Percentiles rank a stretch among this genome's conserved stretches.
phyloP scores from a whole-genome alignment of 441 rosid genomes.

The Gossypium trilobum region DNA sequence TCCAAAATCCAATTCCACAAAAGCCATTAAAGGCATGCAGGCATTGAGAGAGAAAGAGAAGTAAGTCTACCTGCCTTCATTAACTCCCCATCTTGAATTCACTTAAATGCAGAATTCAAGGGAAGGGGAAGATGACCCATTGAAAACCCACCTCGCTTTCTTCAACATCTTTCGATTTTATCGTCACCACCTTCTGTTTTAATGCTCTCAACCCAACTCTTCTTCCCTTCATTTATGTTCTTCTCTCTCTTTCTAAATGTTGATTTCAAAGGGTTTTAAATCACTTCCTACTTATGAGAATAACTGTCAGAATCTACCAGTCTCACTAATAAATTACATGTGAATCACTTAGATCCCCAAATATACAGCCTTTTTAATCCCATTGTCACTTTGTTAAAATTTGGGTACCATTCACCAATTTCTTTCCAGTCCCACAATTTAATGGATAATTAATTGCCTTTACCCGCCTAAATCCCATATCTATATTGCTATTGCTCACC shows the following conservation, averaged over 20 bases:
- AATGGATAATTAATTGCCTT: neutral
- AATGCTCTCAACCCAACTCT: slow-evolving; percentile 50
- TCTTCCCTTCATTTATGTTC: slow-evolving; percentile 36
- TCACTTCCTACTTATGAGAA: slow-evolving; percentile 16
- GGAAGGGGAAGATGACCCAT: slow-evolving; percentile 27
- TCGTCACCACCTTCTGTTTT: slow-evolving; percentile 21
- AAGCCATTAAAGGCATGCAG: slow-evolving; percentile 23
- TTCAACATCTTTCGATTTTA: slow-evolving; percentile 22
- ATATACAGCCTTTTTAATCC: neutral
- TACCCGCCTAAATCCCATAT: neutral
- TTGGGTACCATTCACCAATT: neutral
- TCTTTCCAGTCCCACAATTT: neutral
- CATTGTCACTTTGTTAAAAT: neutral
- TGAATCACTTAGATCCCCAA: neutral
- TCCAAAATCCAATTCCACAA: slow-evolving; percentile 12
- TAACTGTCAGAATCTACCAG: slow-evolving; percentile 23
- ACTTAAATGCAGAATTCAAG: slow-evolving; percentile 60
- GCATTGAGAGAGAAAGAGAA: slow-evolving; percentile 20
- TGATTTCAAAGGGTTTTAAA: neutral
- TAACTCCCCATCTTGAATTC: slow-evolving; percentile 39
- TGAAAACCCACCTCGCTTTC: slow-evolving; percentile 34
- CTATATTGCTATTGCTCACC: neutral
- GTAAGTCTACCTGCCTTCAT: slow-evolving; percentile 48
- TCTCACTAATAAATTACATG: neutral
- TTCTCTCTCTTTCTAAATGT: neutral